Evolutionary conservation across 371 early-diverging fungal genomes (phyloP).

Genomic region (Zychaea mexicana): DNA sequence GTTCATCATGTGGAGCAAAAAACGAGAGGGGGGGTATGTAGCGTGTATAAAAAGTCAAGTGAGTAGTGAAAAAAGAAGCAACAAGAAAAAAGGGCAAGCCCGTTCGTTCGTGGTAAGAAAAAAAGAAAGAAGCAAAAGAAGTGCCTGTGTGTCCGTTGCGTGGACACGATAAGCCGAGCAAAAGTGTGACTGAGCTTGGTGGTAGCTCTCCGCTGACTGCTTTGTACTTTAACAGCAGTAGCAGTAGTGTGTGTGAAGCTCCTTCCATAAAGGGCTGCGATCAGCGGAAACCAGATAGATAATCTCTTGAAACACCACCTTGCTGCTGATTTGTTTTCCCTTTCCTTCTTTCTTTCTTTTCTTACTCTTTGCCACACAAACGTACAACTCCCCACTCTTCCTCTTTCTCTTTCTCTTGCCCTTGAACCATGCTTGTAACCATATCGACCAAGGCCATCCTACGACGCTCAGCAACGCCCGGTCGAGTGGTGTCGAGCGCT

Average conservation of each 20-base stretch:
- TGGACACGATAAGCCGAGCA: too few species aligned
- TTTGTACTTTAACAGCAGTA: neutral
- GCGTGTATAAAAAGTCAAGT: neutral
- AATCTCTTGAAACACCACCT: neutral
- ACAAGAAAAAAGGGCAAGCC: neutral
- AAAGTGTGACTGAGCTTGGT: too few species aligned
- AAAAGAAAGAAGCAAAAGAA: neutral
- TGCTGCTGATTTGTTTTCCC: neutral
- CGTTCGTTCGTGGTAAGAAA: neutral
- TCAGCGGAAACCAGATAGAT: conserved; percentile 2
- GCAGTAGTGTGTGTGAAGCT: neutral
- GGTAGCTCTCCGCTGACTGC: too few species aligned
- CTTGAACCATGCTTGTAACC: conserved; percentile 16
- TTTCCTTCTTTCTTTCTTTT: neutral
- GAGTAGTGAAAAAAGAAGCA: neutral
- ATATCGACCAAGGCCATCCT: conserved; percentile 15
- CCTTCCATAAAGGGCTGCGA: neutral
- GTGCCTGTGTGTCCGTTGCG: too few species aligned
- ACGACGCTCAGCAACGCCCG: conserved; percentile 6
- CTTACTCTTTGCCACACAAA: neutral
- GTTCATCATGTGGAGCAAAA: neutral
- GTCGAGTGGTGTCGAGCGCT: conserved; percentile 4
- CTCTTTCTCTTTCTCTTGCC: conserved; percentile 4
- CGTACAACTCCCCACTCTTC: neutral
- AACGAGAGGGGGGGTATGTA: neutral